Evolutionary conservation across 768 basidiomycete species (phyloP).

Genomic region (Pisolithus microcarpus): DNA sequence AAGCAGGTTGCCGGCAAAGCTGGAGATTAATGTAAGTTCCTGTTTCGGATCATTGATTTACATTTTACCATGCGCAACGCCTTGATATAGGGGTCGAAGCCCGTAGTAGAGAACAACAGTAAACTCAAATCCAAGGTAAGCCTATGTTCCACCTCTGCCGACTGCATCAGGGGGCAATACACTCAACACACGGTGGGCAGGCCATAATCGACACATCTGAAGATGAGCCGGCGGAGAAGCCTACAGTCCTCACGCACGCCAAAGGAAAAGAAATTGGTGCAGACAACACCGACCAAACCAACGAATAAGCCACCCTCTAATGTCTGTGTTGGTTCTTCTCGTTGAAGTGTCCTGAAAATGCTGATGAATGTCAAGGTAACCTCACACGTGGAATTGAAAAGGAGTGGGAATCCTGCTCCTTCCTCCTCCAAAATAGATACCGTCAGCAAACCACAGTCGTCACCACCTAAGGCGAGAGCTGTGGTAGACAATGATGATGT

Average conservation of each 20-base stretch:
- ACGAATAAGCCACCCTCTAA: conserved; percentile 6
- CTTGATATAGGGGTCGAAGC: conserved; percentile 3
- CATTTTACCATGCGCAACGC: neutral
- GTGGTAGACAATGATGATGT: conserved; percentile 12
- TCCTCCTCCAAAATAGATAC: conserved; percentile 6
- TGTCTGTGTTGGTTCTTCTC: neutral
- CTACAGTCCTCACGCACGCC: conserved; percentile 3
- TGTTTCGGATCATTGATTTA: neutral
- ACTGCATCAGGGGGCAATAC: neutral
- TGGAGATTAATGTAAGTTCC: neutral
- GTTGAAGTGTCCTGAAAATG: neutral
- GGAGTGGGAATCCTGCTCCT: neutral
- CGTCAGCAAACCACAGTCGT: neutral
- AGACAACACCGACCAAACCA: conserved; percentile 6
- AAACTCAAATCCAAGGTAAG: conserved; percentile 22
- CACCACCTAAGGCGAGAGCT: conserved; percentile 4
- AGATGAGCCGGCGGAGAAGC: conserved; percentile 13
- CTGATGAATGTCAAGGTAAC: neutral
- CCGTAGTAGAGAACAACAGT: conserved; percentile 8
- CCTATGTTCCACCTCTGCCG: neutral
- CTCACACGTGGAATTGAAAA: neutral
- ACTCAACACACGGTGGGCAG: conserved; percentile 4
- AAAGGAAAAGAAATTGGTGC: conserved; percentile 2
- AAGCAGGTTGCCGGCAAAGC: conserved; percentile 5
- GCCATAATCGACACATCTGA: conserved; percentile 24